Conservation (phyloP, 2,329 filamentous ascomycete species). For the Fusarium sp. region DNA sequence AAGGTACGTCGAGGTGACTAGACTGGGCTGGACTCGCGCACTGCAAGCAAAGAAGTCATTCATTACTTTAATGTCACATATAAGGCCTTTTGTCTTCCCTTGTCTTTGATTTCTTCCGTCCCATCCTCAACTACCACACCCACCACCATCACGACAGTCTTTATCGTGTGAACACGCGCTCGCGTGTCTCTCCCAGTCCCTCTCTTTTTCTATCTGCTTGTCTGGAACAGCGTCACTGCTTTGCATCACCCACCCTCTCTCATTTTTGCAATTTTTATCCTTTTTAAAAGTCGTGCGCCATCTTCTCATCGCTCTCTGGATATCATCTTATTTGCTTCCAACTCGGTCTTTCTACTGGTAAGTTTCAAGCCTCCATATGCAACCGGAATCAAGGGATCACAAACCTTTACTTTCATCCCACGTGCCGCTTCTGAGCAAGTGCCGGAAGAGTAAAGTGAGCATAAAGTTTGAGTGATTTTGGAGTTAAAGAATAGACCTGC, state of each 20-base stretch:
- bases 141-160: constrained; percentile 36
- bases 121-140: constrained; percentile 19
- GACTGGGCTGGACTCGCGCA: background rate
- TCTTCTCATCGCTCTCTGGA: constrained; percentile 25
- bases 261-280: constrained; percentile 11
- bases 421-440: constrained; percentile 23
- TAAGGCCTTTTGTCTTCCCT: constrained; percentile 20
- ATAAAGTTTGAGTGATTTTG: constrained; percentile 24
- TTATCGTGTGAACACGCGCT: constrained; percentile 47
- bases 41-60: constrained; percentile 1
- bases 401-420: background rate
- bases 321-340: background rate
- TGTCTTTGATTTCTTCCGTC: constrained; percentile 13
- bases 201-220: constrained; percentile 21
- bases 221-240: constrained; percentile 37
- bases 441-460: background rate
- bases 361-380: constrained; percentile 31
- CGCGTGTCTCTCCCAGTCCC: constrained; percentile 40
- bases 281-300: constrained; percentile 9
- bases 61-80: constrained; percentile 18
- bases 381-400: constrained; percentile 14
- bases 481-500: constrained; percentile 1
- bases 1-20: constrained; percentile 27
- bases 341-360: constrained; percentile 27
- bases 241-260: constrained; percentile 25